Base-by-base conservation (phyloP, 176 grass and related monocot species). In the Puya raimondii region DNA sequence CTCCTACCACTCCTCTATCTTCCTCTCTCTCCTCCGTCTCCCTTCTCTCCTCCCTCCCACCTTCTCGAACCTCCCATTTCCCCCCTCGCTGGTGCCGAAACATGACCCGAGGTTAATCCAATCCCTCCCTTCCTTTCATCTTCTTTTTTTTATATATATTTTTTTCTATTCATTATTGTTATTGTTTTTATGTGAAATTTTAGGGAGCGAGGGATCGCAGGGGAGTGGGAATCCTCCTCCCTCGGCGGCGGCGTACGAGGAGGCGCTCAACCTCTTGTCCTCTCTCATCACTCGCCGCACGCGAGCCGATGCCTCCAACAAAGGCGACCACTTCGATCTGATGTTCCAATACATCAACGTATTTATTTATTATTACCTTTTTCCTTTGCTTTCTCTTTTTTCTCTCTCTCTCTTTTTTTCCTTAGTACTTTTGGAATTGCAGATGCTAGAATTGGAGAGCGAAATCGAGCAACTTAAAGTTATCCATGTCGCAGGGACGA, bases 261-360 rank as follows among this genome's bases (percentile, higher is more conserved):
- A 88, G 72, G 86, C 91, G 67, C 79, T 93, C 9, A 82, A 71
- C 63, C 81, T 81, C 85, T 77, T 93, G 69, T 78, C 86, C 48
- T 97, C 94, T 51, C 89, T 97, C 49, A 97, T 97, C 73, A 84
- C 74, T 65, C 80, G 82, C 61, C 88, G 81, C 80, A 85, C 54
- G 59, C 84, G 94, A 12, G 82, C 86, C 14, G 69, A 84, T 77
- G 79, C 80, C 14, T 73, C 86, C 64, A 92, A 89, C 78, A 79
- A 82, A 48, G 86, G 84, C 26, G 77, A 92, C 74, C 73, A 87
- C 53, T 92, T 91, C 86, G 80, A 84, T 80, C 75, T 84, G 70
- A 85, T 97, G 94, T 78, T 82, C 71, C 79, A 92, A 72, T 97
- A 97, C 50, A 52, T 92, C 23, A 76, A 96, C 89, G 93, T 92